Conservation (phyloP, 2,329 filamentous ascomycete species). For the Sporothrix globosa region DNA sequence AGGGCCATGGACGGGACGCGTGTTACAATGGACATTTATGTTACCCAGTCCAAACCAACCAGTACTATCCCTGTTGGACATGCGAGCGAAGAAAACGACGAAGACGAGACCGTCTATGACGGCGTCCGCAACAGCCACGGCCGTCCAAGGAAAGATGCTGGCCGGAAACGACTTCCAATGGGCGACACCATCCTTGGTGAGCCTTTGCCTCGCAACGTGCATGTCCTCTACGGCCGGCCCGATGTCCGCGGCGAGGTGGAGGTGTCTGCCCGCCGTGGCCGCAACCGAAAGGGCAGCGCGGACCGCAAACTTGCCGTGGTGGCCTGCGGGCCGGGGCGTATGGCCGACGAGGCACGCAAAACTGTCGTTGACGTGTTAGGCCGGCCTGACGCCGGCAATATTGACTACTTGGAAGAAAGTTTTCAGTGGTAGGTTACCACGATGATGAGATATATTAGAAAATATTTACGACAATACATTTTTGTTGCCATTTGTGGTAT, state of each 20-base stretch:
- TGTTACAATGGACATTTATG: slow-evolving; percentile 32
- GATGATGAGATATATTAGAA: background rate
- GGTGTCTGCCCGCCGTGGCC: slow-evolving; percentile 32
- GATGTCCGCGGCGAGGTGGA: slow-evolving; percentile 41
- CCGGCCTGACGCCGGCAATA: slow-evolving; percentile 1
- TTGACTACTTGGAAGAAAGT: slow-evolving; percentile 37
- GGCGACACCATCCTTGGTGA: slow-evolving; percentile 2
- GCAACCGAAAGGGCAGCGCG: slow-evolving; percentile 35
- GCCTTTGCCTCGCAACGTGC: slow-evolving; percentile 34
- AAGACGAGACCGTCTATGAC: background rate
- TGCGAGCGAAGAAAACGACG: background rate
- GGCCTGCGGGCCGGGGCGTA: slow-evolving; percentile 34
- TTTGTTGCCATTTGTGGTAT: background rate
- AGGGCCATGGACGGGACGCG: background rate
- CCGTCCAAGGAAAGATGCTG: background rate
- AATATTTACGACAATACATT: slow-evolving; percentile 2
- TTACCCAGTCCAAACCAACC: slow-evolving; percentile 28
- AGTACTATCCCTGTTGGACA: background rate
- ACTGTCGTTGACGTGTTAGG: slow-evolving; percentile 31
- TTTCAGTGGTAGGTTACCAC: slow-evolving; percentile 34
- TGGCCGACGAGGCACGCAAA: slow-evolving; percentile 35
- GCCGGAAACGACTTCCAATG: background rate
- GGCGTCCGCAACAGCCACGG: background rate
- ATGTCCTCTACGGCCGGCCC: slow-evolving; percentile 35
- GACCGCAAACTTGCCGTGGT: slow-evolving; percentile 35